Evolutionary conservation across 129 eudicot genomes (phyloP), one percentile per base, ranked within the genome.

Genomic region (Dittrichia graveolens): DNA sequence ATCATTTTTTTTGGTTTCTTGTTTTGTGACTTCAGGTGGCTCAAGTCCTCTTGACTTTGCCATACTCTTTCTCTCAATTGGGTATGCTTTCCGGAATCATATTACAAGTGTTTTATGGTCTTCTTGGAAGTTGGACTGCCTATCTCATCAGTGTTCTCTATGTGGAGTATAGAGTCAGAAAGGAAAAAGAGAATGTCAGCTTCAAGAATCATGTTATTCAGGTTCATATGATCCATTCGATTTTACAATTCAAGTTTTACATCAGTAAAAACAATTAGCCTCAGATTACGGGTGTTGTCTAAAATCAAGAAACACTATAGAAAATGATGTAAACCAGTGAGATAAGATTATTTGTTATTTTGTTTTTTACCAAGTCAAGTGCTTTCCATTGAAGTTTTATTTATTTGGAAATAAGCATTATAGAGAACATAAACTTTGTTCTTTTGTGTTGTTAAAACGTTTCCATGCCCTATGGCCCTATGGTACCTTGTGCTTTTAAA

Each of bases 71-170:
- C 74, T 86, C 96, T 61, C 96, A 89, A 75, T 61, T 90, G 90
- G 96, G 96, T 18, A 87, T 90, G 96, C 82, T 90, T 67, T 90
- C 96, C 58, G 96, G 96, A 61, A 44, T 90, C 13, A 31, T 85
- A 50, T 64, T 90, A 9, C 96, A 90, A 67, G 82, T 90, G 31
- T 90, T 87, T 73, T 90, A 90, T 83, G 96, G 96, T 41, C 10
- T 90, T 31, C 81, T 90, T 66, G 96, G 96, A 38, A 87, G 96
- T 64, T 90, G 96, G 96, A 90, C 96, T 64, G 96, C 96, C 39
- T 90, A 90, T 87, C 92, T 89, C 70, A 89, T 89, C 12, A 89
- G 96, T 80, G 85, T 87, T 39, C 90, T 89, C 9, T 89, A 89
- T 78, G 86, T 89, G 74, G 96, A 89, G 83, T 89, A 89, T 78